These are phyloP conservation scores for Lyophyllum decastes DNA, from an alignment of 768 basidiomycete species.

Conservation along the genomic window DNA sequence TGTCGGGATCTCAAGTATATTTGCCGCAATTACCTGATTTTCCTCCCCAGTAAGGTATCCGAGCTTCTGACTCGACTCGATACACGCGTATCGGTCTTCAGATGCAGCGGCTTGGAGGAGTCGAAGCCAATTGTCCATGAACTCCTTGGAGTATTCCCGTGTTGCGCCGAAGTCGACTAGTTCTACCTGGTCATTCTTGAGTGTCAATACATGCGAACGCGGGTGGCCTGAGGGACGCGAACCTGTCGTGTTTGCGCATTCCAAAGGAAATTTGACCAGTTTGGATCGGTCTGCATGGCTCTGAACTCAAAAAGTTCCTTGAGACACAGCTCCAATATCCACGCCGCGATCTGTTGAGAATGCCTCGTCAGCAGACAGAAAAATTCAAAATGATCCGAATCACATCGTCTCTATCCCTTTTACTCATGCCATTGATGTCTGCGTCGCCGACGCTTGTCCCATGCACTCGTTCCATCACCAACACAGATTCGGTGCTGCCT, in stretches of 20 bases:
- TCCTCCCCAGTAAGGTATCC: conserved; percentile 93
- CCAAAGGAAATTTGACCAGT: conserved; percentile 98
- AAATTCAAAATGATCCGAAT: conserved; percentile 7
- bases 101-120: conserved; percentile 81
- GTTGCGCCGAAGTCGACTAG: conserved; percentile 97
- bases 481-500: conserved; percentile 75
- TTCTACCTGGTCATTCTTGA: conserved; percentile 52
- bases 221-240: background rate
- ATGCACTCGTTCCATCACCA: conserved; percentile 86
- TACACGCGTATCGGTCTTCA: conserved; percentile 67
- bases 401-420: conserved; percentile 75
- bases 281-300: conserved; percentile 98
- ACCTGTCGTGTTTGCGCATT: conserved; percentile 67
- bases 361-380: background rate
- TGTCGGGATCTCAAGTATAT: background rate
- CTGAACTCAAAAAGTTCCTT: conserved; percentile 89
- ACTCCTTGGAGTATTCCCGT: conserved; percentile 78
- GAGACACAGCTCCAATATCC: conserved; percentile 84
- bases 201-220: background rate
- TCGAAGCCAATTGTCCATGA: conserved; percentile 85
- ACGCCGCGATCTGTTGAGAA: conserved; percentile 69
- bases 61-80: conserved; percentile 73
- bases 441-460: conserved; percentile 81
- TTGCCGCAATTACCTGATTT: conserved; percentile 54
- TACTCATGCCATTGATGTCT: conserved; percentile 52